Evolutionary conservation across 2,329 filamentous ascomycete genomes (phyloP).

Genomic region (Truncatella angustata): DNA sequence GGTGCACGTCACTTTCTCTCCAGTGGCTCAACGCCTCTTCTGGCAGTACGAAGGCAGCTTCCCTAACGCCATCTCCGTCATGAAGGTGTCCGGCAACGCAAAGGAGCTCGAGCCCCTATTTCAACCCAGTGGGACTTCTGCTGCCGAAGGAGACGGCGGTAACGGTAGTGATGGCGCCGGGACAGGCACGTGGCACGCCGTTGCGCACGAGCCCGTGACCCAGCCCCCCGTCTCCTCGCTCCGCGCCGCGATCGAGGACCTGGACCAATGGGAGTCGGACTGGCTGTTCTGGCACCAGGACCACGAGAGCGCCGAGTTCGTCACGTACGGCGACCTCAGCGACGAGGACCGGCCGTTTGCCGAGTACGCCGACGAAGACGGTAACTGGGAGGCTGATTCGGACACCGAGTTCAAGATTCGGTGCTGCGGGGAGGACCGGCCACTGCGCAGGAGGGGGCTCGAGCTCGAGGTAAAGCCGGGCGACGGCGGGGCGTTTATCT

Average conservation of each 20-base stretch:
- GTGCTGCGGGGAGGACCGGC: conserved; percentile 1
- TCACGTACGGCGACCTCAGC: background rate
- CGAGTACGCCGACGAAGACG: background rate
- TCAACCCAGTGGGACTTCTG: background rate
- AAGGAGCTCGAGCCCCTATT: background rate
- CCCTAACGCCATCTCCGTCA: background rate
- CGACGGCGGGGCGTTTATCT: background rate
- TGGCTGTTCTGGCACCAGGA: background rate
- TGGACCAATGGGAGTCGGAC: background rate
- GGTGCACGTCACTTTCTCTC: conserved; percentile 1
- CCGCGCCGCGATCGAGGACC: background rate
- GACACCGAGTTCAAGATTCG: conserved; percentile 1
- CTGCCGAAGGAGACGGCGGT: background rate
- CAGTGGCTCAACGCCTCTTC: background rate
- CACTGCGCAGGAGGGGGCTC: background rate
- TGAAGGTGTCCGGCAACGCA: background rate
- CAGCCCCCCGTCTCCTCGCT: background rate
- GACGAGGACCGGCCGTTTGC: background rate
- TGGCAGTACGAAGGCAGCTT: background rate
- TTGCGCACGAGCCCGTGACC: background rate
- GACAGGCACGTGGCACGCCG: background rate
- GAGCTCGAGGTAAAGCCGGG: background rate
- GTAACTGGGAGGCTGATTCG: background rate
- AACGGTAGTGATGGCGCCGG: background rate
- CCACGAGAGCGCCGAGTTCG: background rate